Evolutionary conservation across 345 rosid genomes (phyloP), one percentile per base, ranked within the genome.

Genomic region (Excoecaria agallocha): DNA sequence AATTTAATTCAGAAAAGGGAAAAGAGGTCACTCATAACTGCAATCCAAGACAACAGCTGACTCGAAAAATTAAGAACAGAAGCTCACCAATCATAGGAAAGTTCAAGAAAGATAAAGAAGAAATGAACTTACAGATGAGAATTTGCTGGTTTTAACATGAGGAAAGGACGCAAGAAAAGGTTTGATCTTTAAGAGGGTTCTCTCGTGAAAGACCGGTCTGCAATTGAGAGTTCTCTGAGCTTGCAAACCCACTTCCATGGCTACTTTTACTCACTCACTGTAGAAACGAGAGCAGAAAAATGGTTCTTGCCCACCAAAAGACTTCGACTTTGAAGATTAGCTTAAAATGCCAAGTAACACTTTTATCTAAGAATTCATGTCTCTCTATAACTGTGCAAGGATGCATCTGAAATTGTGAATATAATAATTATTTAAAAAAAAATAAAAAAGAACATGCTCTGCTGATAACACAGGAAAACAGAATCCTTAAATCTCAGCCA

Each of bases 231-330:
- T 84, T 45, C 87, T 75, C 79, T 84, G 95, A 20, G 83, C 79
- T 70, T 84, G 91, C 83, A 87, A 85, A 72, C 80, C 82, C 78
- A 85, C 81, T 74, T 90, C 97, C 95, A 92, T 94, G 77, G 78
- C 83, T 70, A 35, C 6, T 35, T 48, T 55, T 35, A 25, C 58
- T 66, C 2, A 60, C 5, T n/a, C 25, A 59, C 41, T 46, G 30
- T 30, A 2, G 30, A 30, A n/a, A n/a, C n/a, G n/a, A n/a, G n/a
- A n/a, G n/a, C n/a, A n/a, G n/a, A n/a, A 45, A 66, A 16, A 12
- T 30, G 5, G 5, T 16, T 16, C 2, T 2, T 38, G 6, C 37
- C 51, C 19, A 76, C 51, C n/a, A 37, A 45, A 9, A 56, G 19
- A 61, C 0, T 22, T 72, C 37, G 22, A 49, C 24, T 64, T 20